phyloP scores from a whole-genome alignment of 2,329 filamentous ascomycete species.

The Epichloe hybrida region DNA sequence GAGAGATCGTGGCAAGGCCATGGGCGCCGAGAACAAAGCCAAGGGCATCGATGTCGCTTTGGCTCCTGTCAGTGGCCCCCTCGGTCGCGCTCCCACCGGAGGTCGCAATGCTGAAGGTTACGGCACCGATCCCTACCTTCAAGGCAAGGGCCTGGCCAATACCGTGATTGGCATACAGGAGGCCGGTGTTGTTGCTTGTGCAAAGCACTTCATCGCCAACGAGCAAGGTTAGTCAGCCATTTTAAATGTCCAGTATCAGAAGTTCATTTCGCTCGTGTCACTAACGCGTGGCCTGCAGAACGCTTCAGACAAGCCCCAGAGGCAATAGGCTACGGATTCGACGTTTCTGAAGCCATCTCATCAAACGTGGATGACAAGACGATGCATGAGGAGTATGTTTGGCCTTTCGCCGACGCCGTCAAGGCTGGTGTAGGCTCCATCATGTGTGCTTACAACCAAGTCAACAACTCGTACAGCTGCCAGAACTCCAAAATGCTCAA shows the following conservation, averaged over 20 bases:
- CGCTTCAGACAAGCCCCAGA: conserved; percentile 55
- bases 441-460: conserved; percentile 61
- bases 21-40: conserved; percentile 50
- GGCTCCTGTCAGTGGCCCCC: conserved; percentile 31
- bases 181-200: conserved; percentile 69
- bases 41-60: conserved; percentile 69
- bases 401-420: conserved; percentile 66
- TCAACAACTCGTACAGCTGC: conserved; percentile 71
- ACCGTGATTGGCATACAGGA: conserved; percentile 71
- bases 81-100: conserved; percentile 31
- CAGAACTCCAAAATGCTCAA: conserved; percentile 70
- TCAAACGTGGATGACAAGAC: conserved; percentile 59
- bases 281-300: conserved; percentile 26
- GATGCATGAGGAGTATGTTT: conserved; percentile 62
- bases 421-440: conserved; percentile 49
- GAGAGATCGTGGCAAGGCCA: conserved; percentile 31
- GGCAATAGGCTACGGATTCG: conserved; percentile 38
- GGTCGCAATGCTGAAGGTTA: conserved; percentile 53
- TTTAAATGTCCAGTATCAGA: background rate
- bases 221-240: conserved; percentile 39
- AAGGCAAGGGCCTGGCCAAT: conserved; percentile 57
- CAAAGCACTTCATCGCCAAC: conserved; percentile 63
- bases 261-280: background rate
- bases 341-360: conserved; percentile 46
- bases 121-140: conserved; percentile 60